Base-by-base conservation (phyloP, 2,329 filamentous ascomycete genomes). In the Xylaria sp. region DNA sequence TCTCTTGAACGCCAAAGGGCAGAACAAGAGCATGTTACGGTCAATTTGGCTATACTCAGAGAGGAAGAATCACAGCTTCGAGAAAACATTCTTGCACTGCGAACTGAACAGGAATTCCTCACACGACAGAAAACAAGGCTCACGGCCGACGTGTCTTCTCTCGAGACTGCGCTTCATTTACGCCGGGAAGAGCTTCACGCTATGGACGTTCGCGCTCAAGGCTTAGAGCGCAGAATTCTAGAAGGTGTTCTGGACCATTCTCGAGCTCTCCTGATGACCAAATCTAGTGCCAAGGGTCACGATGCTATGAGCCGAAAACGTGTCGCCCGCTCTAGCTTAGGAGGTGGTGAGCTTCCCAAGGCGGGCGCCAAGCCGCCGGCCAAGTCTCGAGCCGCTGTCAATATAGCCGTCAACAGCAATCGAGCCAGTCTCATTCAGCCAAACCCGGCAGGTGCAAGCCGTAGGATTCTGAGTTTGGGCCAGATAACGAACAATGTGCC, bases 191-290 rank as follows among this genome's bases (percentile, higher is more conserved):
- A 98, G 81, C 88, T 99, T 68, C 90, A 93, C 54, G 87, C 92
- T 29, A 98, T 99, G 92, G 95, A 98, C 79, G 84, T 87, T 12
- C 92, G 95, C 70, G 96, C 95, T 2, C 94, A 98, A 79, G 88
- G 90, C 3, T 85, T 99, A 27, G 96, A 99, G 82, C 92, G 94
- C 61, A 91, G 96, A 29, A 97, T 99, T 73, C 84, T 99, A 37
- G 95, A 98, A 73, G 94, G 95, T 29, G 93, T 98, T 71, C 97
- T 99, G 82, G 94, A 98, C 75, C 95, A 98, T 79, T 98, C 95
- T 23, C 92, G 95, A 6, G 90, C 95, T 29, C 86, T 98, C n/a
- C 87, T 98, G 66, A 92, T 96, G 84, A 85, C 89, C 73, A 91
- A 93, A 82, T 82, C 87, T 3, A 69, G 69, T 25, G 82, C 79